phyloP scores from a whole-genome alignment of 345 rosid species.

The Anacardium occidentale region DNA sequence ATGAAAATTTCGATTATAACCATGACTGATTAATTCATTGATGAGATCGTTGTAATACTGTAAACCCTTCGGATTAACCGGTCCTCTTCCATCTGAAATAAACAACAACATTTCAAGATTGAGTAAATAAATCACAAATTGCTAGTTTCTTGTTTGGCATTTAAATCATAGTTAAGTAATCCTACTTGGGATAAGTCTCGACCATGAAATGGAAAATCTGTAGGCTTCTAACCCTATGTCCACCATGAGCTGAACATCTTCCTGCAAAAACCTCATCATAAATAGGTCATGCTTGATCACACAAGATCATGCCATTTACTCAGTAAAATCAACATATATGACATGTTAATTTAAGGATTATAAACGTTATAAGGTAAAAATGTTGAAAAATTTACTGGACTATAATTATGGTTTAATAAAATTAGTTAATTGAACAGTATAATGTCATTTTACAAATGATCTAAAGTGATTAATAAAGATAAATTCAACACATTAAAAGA shows the following conservation, averaged over 20 bases:
- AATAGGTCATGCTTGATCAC: not conserved
- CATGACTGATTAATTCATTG: conserved; percentile 20
- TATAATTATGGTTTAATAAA: too few relatives aligned
- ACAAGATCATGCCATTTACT: not conserved
- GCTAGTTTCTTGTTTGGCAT: not conserved
- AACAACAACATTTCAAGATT: not conserved
- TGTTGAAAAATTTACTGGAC: too few relatives aligned
- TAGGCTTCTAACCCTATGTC: conserved; percentile 30
- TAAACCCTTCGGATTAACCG: conserved; percentile 27
- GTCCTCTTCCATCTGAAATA: conserved; percentile 31
- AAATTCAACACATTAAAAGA: too few relatives aligned
- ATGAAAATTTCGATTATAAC: conserved; percentile 3
- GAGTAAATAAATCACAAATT: not conserved
- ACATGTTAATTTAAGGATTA: not conserved
- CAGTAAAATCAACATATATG: not conserved
- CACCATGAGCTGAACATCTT: conserved; percentile 33
- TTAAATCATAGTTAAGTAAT: not conserved
- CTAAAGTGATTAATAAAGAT: too few relatives aligned
- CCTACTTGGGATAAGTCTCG: conserved; percentile 38
- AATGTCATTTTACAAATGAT: too few relatives aligned
- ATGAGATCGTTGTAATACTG: conserved; percentile 35
- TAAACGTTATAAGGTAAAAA: too few relatives aligned
- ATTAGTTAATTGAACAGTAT: too few relatives aligned
- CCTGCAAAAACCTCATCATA: conserved; percentile 20
- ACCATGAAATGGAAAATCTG: conserved; percentile 40